Base-by-base conservation (phyloP, 139 green algal species). In the Coccomyxa sp. region DNA sequence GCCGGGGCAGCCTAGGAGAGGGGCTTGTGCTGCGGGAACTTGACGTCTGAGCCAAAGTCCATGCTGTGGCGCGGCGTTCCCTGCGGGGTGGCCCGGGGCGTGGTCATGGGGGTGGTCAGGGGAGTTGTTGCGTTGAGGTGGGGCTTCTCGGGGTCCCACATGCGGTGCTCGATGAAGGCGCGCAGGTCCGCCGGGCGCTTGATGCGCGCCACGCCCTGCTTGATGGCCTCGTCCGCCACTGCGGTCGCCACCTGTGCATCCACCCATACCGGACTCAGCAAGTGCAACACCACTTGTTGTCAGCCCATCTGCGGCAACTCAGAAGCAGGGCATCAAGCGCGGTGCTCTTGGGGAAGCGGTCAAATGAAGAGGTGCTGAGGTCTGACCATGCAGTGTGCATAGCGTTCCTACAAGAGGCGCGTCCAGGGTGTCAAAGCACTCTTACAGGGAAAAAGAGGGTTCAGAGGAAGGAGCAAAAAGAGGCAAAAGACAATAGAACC, bases 201-300 rank as follows among this genome's bases (percentile, higher is more conserved):
- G 50, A 90, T 68, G 0, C 24, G 29, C 0, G 77, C 82, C 37
- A 87, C 55, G n/a, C 84, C 80, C 10, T 37, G 33, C 18, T 74
- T 70, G 18, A 70, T 83, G 8, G 86, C 83, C n/a, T 79, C 83
- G 39, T 80, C 24, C 0, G 81, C 86, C 71, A 90, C 86, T 5
- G 80, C 78, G 7, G 86, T 76, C 14, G 85, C 85, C 29, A 89
- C 83, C 78, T 82, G 75, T 64, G 31, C 5, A 36, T 36, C 5
- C 5, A 16, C 68, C 68, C 2, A 39, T 22, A 64, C 50, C 50
- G 18, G 50, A 22, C 27, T 2, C 33, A 18, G 18, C 64, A 71
- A 71, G 2, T 37, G n/a, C 64, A 71, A 12, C 44, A 58, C 44
- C 14, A 16, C 44, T 12, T 12, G 12, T 12, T 58, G 44, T 12